phyloP scores from a whole-genome alignment of 108 stramenopile species.

The Pseudonitzschia delicatissima region DNA sequence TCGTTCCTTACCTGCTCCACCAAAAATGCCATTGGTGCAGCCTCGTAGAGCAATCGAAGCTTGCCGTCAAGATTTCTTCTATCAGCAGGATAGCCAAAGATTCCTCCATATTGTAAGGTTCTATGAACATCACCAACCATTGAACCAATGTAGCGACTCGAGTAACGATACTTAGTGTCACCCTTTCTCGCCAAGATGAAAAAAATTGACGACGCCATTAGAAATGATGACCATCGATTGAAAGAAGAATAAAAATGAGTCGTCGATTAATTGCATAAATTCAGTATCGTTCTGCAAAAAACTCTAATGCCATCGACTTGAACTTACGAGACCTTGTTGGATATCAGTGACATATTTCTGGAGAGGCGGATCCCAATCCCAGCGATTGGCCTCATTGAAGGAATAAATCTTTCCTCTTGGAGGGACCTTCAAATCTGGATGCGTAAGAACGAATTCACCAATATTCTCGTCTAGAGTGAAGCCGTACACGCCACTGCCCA shows the following conservation, averaged over 20 bases:
- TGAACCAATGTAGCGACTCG: conserved; percentile 87
- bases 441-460: conserved; percentile 91
- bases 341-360: conserved; percentile 25
- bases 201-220: background rate
- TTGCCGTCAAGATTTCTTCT: conserved; percentile 65
- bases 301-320: conserved; percentile 30
- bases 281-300: background rate
- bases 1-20: conserved; percentile 59
- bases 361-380: conserved; percentile 70
- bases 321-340: conserved; percentile 21
- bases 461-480: conserved; percentile 90
- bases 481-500: conserved; percentile 72
- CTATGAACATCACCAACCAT: conserved; percentile 96
- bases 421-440: conserved; percentile 76
- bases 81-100: conserved; percentile 91
- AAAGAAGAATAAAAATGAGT: background rate
- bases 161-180: conserved; percentile 35
- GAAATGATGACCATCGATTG: background rate
- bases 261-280: background rate
- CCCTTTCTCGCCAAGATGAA: conserved; percentile 24
- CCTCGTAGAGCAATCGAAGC: conserved; percentile 67
- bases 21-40: conserved; percentile 89
- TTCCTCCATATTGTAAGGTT: conserved; percentile 89
- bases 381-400: conserved; percentile 88
- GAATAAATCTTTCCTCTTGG: conserved; percentile 76